Evolutionary conservation across 768 basidiomycete species (phyloP).

Genomic region (Russula dissimulans): DNA sequence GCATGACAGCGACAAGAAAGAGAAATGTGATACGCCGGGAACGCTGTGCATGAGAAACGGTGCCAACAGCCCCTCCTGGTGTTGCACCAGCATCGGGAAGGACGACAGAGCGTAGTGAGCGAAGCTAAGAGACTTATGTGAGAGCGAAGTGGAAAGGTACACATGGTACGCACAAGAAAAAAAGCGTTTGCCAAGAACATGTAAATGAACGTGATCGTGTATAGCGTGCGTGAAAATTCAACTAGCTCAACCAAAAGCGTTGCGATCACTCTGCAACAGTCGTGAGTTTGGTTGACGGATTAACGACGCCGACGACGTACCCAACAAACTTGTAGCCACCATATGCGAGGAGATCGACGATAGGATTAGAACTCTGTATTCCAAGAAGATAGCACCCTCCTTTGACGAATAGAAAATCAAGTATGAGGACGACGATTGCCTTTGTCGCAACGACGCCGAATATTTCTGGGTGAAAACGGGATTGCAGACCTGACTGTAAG

Average conservation of each 20-base stretch:
- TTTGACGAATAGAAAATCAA: constrained; percentile 86
- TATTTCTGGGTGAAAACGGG: constrained; percentile 80
- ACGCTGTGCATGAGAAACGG: constrained; percentile 49
- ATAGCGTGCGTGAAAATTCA: constrained; percentile 50
- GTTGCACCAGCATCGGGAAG: constrained; percentile 63
- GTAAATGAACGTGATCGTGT: constrained; percentile 70
- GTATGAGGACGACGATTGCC: constrained; percentile 71
- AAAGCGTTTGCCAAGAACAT: constrained; percentile 84
- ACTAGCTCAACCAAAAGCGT: constrained; percentile 68
- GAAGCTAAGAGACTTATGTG: constrained; percentile 48
- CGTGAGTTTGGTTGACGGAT: neutral
- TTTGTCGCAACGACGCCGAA: constrained; percentile 82
- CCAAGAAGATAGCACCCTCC: constrained; percentile 90
- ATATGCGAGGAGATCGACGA: constrained; percentile 82
- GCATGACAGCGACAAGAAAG: constrained; percentile 73
- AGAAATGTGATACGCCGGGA: constrained; percentile 83
- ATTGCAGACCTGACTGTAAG: constrained; percentile 71
- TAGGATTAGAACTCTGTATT: constrained; percentile 61
- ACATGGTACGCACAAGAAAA: constrained; percentile 63
- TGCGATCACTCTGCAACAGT: constrained; percentile 61
- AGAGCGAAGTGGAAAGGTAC: neutral
- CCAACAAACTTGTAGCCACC: constrained; percentile 98
- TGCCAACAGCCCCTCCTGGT: constrained; percentile 28
- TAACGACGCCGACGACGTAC: constrained; percentile 34
- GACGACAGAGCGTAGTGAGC: constrained; percentile 85